Evolutionary conservation across 129 eudicot species (phyloP).

Genomic region (Tagetes patula): DNA sequence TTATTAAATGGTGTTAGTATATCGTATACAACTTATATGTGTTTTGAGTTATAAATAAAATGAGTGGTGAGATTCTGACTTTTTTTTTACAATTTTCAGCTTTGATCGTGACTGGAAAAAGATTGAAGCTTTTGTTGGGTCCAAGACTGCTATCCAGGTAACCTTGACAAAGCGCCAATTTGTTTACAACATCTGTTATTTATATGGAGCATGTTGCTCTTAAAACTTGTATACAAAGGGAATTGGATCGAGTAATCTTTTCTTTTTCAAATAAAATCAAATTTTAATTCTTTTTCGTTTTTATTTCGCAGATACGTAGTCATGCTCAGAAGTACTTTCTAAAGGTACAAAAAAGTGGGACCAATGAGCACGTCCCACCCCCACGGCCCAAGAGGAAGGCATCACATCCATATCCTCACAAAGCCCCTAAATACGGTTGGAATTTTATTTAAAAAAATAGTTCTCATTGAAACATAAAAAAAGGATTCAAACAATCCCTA

Average conservation of each 20-base stretch:
- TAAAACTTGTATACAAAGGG: not conserved
- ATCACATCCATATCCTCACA: constrained; percentile 91
- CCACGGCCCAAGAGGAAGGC: constrained; percentile 98
- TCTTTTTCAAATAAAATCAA: not conserved
- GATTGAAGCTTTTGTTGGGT: constrained; percentile 91
- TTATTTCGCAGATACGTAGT: constrained; percentile 45
- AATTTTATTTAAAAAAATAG: not conserved
- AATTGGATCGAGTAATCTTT: not conserved
- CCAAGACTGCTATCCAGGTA: constrained; percentile 96
- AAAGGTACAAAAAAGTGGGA: constrained; percentile 85
- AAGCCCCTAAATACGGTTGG: constrained; percentile 80
- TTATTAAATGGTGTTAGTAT: not conserved
- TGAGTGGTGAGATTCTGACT: not conserved
- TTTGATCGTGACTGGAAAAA: constrained; percentile 99
- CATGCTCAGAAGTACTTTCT: constrained; percentile 93
- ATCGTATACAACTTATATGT: no score
- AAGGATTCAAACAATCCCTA: not conserved
- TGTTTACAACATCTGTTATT: not conserved
- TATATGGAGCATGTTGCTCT: not conserved
- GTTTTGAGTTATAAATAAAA: not conserved
- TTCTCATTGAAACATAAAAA: not conserved
- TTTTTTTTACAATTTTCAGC: constrained; percentile 33
- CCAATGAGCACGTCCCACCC: constrained; percentile 88
- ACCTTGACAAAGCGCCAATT: not conserved
- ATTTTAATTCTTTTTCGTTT: constrained; percentile 1